Conservation (phyloP, 257 asterid species). For the Pogostemon cablin region DNA sequence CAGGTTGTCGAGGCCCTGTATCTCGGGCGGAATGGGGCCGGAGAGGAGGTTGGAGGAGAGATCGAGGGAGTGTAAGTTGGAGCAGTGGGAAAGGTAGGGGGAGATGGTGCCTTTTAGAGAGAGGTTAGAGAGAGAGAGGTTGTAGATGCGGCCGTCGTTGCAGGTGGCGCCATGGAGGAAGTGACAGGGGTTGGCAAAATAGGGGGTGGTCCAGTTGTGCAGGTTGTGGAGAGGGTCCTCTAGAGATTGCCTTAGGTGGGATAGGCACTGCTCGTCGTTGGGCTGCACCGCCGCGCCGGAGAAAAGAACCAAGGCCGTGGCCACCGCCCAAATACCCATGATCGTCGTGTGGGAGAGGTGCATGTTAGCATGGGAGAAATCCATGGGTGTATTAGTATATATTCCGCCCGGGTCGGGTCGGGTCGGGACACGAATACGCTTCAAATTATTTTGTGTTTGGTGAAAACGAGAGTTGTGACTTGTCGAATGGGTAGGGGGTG, state of each 20-base stretch:
- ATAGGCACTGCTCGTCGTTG: constrained; percentile 66
- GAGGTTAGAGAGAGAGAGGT: constrained; percentile 63
- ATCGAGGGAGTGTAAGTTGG: constrained; percentile 79
- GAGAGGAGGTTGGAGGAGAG: constrained; percentile 70
- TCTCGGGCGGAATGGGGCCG: constrained; percentile 70
- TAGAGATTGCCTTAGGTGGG: constrained; percentile 58
- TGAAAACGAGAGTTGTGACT: constrained; percentile 42
- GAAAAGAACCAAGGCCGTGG: constrained; percentile 29
- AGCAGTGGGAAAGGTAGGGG: constrained; percentile 75
- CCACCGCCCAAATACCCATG: too few relatives aligned
- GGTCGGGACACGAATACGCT: neutral
- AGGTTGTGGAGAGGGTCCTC: constrained; percentile 55
- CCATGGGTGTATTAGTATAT: too few relatives aligned
- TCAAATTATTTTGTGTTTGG: too few relatives aligned
- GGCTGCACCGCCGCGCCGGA: constrained; percentile 65
- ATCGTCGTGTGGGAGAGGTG: too few relatives aligned
- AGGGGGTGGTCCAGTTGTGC: constrained; percentile 67
- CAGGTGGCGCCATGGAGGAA: constrained; percentile 80
- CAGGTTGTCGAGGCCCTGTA: constrained; percentile 63
- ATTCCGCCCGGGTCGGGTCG: neutral
- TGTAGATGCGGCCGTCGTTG: constrained; percentile 84
- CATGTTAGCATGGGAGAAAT: too few relatives aligned
- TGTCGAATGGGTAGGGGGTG: neutral
- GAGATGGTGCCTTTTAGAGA: constrained; percentile 69
- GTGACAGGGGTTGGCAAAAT: constrained; percentile 66